These are phyloP conservation scores for Yarrowia sp. DNA, from an alignment of 805 yeast genomes.

Conservation along the genomic window DNA sequence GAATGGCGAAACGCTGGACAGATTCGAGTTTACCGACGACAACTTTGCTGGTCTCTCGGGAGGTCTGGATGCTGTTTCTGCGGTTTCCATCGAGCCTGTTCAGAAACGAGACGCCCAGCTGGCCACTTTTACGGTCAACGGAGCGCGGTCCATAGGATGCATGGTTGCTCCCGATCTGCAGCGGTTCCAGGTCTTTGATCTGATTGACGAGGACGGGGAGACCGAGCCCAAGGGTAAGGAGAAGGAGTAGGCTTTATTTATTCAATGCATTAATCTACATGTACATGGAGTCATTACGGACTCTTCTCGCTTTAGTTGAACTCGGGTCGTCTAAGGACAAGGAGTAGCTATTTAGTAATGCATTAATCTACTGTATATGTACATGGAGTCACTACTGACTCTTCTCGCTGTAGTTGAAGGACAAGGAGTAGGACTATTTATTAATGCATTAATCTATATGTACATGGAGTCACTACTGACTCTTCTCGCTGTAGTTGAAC, in stretches of 20 bases:
- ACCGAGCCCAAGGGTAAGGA: background rate
- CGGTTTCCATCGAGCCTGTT: background rate
- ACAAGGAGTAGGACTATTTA: too few relatives aligned
- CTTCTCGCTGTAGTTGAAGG: too few relatives aligned
- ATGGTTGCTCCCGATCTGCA: constrained; percentile 15
- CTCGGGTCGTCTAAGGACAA: too few relatives aligned
- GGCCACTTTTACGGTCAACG: constrained; percentile 10
- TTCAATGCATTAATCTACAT: too few relatives aligned
- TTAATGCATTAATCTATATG: too few relatives aligned
- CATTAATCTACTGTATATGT: too few relatives aligned
- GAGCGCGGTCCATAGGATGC: constrained; percentile 5
- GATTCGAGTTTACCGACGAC: background rate
- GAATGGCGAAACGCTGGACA: background rate
- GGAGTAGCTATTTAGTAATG: too few relatives aligned
- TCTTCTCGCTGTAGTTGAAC: too few relatives aligned
- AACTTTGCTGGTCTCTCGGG: background rate
- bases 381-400: too few relatives aligned
- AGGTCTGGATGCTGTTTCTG: background rate
- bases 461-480: too few relatives aligned
- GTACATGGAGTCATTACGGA: too few relatives aligned
- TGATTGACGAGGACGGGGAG: background rate
- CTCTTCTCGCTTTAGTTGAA: too few relatives aligned
- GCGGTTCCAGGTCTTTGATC: constrained; percentile 8
- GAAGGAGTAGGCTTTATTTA: background rate
- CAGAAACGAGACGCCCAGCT: background rate